Evolutionary conservation across 306 rosid species (phyloP).

Genomic region (Senna siamea): DNA sequence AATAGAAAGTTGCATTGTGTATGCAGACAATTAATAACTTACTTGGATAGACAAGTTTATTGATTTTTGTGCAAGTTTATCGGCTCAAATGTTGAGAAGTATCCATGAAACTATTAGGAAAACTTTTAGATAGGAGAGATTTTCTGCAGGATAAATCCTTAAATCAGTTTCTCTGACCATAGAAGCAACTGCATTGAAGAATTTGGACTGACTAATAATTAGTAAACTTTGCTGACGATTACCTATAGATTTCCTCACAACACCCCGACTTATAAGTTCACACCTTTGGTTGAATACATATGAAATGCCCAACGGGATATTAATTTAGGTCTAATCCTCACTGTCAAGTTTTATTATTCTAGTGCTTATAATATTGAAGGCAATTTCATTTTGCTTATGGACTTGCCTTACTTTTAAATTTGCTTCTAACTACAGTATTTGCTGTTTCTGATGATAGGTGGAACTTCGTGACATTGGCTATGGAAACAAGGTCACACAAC

Average conservation of each 20-base stretch:
- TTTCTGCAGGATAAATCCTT: background rate
- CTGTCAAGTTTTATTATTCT: constrained; percentile 30
- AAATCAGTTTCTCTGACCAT: background rate
- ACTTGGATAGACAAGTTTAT: background rate
- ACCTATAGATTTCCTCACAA: constrained; percentile 1
- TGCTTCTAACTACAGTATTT: constrained; percentile 18
- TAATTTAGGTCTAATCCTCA: constrained; percentile 17
- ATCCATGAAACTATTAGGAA: constrained; percentile 13
- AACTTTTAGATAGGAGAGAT: background rate
- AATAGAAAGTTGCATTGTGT: background rate
- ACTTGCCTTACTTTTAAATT: constrained; percentile 10
- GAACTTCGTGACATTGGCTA: constrained; percentile 86
- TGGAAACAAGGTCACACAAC: constrained; percentile 80
- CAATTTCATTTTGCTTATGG: constrained; percentile 15
- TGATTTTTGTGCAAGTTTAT: constrained; percentile 21
- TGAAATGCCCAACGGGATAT: constrained; percentile 19
- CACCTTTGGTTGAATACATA: background rate
- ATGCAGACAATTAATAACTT: constrained; percentile 1
- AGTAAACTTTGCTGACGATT: constrained; percentile 18
- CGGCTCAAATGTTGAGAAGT: constrained; percentile 26
- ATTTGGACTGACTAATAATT: background rate
- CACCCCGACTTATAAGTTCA: constrained; percentile 6
- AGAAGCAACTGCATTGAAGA: constrained; percentile 7
- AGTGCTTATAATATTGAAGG: constrained; percentile 12
- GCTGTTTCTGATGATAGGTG: constrained; percentile 61